A percentile compares a stretch with the other conserved stretches of the same genome.
Conservation (phyloP, 2,329 filamentous ascomycete species). For the Sporothrix euskadiensis region DNA sequence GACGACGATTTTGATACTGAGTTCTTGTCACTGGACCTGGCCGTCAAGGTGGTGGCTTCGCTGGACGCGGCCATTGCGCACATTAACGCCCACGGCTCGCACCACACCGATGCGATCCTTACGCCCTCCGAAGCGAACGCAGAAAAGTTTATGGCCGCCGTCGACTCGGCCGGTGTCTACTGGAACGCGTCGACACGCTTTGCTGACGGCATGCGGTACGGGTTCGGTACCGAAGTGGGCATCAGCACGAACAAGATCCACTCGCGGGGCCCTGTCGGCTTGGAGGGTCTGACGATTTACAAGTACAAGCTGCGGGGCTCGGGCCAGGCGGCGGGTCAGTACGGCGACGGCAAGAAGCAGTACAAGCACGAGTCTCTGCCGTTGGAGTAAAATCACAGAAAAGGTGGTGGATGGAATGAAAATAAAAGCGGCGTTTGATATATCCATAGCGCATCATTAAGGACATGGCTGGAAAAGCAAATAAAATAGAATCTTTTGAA, state of each 20-base stretch:
- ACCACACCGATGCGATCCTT: slow-evolving; percentile 91
- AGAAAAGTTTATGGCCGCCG: slow-evolving; percentile 76
- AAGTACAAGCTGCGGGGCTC: slow-evolving; percentile 87
- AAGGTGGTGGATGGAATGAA: not conserved
- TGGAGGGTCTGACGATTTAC: slow-evolving; percentile 95
- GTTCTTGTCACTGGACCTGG: slow-evolving; percentile 80
- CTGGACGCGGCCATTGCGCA: slow-evolving; percentile 75
- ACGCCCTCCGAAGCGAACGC: slow-evolving; percentile 69
- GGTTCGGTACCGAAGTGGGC: slow-evolving; percentile 96
- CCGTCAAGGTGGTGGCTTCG: slow-evolving; percentile 73
- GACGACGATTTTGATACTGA: slow-evolving; percentile 82
- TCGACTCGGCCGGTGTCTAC: slow-evolving; percentile 91
- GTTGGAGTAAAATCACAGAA: slow-evolving; percentile 36
- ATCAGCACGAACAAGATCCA: slow-evolving; percentile 99
- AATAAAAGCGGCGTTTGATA: not conserved
- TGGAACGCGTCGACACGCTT: slow-evolving; percentile 96
- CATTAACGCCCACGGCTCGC: slow-evolving; percentile 88
- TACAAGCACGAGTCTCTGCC: slow-evolving; percentile 61
- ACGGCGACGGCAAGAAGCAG: slow-evolving; percentile 62
- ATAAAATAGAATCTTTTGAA: not conserved
- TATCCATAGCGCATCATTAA: not conserved
- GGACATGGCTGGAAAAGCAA: not conserved
- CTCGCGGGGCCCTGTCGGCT: slow-evolving; percentile 84
- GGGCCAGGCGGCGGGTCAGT: slow-evolving; percentile 79
- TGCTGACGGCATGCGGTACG: slow-evolving; percentile 94